Evolutionary conservation across 441 rosid species (phyloP), one percentile per base, ranked within the genome.

Genomic region (Pelargonium citronellum): DNA sequence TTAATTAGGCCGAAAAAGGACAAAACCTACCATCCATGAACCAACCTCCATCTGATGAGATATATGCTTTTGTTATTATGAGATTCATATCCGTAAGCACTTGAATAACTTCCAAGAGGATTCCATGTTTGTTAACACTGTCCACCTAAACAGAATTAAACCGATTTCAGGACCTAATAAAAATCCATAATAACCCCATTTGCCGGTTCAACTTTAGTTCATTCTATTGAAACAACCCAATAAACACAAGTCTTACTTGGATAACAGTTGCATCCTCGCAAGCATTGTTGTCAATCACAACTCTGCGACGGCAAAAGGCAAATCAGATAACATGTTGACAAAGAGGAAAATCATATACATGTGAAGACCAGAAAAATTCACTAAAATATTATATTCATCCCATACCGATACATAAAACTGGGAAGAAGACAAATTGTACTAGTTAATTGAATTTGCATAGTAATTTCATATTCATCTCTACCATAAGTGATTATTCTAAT

Each of bases 31-130:
- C 94, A 75, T 92, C 95, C 98, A 92, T 92, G 77, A 92, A 90
- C 98, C 98, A 92, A 69, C 91, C 95, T 0, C 91, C 91, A 81
- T 92, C 96, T 70, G 94, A 92, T 15, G 98, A 87, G 72, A 92
- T 89, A 75, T 92, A 85, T 4, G 98, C 96, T 77, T 92, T 92
- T 24, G 75, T 92, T 67, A 92, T 92, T 16, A 86, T 79, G 74
- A 92, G 92, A 71, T 92, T 83, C 94, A 89, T 79, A 77, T 90
- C 96, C 7, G 86, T 89, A 67, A 90, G 94, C 72, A 87, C 96
- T 82, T 92, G 98, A 63, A 90, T 82, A 65, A 92, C 98, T 83
- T 92, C 86, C 39, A 92, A 87, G 20, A 92, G 93, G 75, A 89
- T 86, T 66, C 98, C 98, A 72, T 86, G 96, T 79, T 84, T 89